Base-by-base conservation (phyloP, 441 rosid species). In the Euphorbia celastroides region DNA sequence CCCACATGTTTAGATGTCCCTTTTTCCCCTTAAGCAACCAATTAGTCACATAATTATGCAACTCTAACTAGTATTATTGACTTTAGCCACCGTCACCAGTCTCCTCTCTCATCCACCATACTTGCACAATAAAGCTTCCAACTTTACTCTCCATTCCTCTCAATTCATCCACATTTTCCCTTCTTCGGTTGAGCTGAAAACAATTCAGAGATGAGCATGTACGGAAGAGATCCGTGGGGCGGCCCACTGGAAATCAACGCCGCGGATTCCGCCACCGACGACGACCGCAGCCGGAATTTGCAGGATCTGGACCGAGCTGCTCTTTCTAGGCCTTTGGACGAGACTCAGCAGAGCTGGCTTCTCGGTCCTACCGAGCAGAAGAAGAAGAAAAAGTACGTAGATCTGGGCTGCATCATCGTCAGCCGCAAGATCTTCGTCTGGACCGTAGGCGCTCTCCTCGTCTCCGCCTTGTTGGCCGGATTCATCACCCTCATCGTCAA, bases 221-320 rank as follows among this genome's bases (percentile, higher is more conserved):
- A 89, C 80, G 99, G 97, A 0, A 64, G 97, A 64, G 99, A 94
- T 82, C 99, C 97, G 5, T 94, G 99, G 99, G 96, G 99, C 1
- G 99, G 97, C 5, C 96, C 98, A 0, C 76, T 92, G 61, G 99
- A 94, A 86, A 92, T 94, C 36, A 86, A 90, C 81, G 59, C 96
- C 3, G 88, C 93, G 6, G 99, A 92, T 73, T 94, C 99, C 0
- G 99, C 97, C 68, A 92, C 99, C 36, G 98, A 92, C 83, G 98
- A 94, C 57, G 99, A 94, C 69, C 72, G 97, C 69, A 94, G 97
- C 66, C 75, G 99, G 71, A 93, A 91, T 66, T 77, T 93, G 1
- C 85, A 86, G 74, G 99, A 89, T 65, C 65, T 84, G 0, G 97
- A 93, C 80, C 74, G 85, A 66, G 88, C 95, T 0, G 86, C 96